Conservation (phyloP, 495 filamentous ascomycete genomes). For the Xylaria telfairii region DNA sequence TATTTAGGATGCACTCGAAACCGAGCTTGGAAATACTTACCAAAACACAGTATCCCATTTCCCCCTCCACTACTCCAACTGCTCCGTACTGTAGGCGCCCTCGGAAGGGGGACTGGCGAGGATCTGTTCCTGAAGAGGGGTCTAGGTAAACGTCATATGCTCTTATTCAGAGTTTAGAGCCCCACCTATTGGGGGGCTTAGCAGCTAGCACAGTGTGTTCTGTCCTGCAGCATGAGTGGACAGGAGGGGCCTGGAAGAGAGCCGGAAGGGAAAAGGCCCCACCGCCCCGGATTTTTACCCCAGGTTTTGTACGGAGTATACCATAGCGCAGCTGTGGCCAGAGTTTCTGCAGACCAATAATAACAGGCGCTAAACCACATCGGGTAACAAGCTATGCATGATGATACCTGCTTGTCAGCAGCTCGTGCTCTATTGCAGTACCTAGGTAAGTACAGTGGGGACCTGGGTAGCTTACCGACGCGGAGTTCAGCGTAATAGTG, state of each 20-base stretch:
- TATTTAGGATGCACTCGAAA: conserved; percentile 5
- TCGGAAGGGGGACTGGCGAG: not conserved
- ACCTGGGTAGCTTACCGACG: conserved; percentile 9
- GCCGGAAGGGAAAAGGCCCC: conserved; percentile 1
- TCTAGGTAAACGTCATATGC: conserved; percentile 19
- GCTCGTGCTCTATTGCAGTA: too few relatives aligned
- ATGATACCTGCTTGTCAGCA: conserved; percentile 26
- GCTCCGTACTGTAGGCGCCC: not conserved
- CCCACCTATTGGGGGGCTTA: not conserved
- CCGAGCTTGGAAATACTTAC: not conserved
- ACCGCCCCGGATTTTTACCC: conserved; percentile 31
- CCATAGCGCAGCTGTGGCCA: not conserved
- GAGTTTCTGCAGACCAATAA: conserved; percentile 1
- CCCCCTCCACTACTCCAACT: not conserved
- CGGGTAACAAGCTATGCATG: conserved; percentile 22
- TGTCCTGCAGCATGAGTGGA: not conserved
- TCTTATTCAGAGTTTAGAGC: not conserved
- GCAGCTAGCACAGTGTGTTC: conserved; percentile 5
- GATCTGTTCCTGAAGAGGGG: conserved; percentile 21
- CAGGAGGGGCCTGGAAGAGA: not conserved
- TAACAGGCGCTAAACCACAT: conserved; percentile 12
- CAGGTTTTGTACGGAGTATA: conserved; percentile 24
- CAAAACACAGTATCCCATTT: not conserved
- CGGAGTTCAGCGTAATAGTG: conserved; percentile 11
- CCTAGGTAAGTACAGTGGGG: too few relatives aligned